Conservation (phyloP, 2,329 filamentous ascomycete species). For the Colletotrichum cordylinicola region DNA sequence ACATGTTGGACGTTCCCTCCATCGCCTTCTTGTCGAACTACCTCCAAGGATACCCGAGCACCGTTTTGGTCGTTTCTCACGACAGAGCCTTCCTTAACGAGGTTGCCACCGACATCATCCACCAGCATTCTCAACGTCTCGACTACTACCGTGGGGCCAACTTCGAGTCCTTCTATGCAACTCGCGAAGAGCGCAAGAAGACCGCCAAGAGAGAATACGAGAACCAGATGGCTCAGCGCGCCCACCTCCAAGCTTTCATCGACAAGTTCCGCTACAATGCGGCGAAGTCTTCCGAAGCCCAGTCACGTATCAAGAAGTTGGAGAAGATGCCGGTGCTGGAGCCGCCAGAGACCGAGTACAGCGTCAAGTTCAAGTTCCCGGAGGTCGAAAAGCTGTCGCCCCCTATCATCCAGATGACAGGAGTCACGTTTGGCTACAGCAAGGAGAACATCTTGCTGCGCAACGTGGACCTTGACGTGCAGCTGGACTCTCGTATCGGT, state of each 20-base stretch:
- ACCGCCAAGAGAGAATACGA: slow-evolving; percentile 97
- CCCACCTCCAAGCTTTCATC: slow-evolving; percentile 96
- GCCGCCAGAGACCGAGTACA: slow-evolving; percentile 91
- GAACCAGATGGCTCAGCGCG: slow-evolving; percentile 93
- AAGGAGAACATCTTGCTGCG: slow-evolving; percentile 79
- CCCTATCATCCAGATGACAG: slow-evolving; percentile 96
- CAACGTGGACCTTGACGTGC: slow-evolving; percentile 93
- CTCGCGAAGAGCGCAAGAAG: slow-evolving; percentile 96
- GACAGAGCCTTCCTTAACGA: slow-evolving; percentile 99
- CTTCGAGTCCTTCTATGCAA: slow-evolving; percentile 97
- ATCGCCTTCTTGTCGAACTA: slow-evolving; percentile 98
- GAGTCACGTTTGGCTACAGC: slow-evolving; percentile 88
- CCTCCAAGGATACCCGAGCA: slow-evolving; percentile 91
- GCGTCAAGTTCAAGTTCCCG: slow-evolving; percentile 95
- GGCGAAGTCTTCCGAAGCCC: slow-evolving; percentile 96
- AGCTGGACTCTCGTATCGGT: slow-evolving; percentile 96
- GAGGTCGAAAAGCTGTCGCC: slow-evolving; percentile 97
- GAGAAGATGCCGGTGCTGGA: slow-evolving; percentile 96
- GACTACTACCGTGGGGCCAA: slow-evolving; percentile 99
- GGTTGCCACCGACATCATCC: slow-evolving; percentile 98
- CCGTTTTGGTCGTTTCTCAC: slow-evolving; percentile 95
- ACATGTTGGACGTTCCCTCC: slow-evolving; percentile 99
- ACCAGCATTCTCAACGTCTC: slow-evolving; percentile 94
- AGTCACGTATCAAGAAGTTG: slow-evolving; percentile 98
- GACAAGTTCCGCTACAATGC: slow-evolving; percentile 99